Base-by-base conservation (phyloP, 208 protist genomes). In the Leishmania mexicana region DNA sequence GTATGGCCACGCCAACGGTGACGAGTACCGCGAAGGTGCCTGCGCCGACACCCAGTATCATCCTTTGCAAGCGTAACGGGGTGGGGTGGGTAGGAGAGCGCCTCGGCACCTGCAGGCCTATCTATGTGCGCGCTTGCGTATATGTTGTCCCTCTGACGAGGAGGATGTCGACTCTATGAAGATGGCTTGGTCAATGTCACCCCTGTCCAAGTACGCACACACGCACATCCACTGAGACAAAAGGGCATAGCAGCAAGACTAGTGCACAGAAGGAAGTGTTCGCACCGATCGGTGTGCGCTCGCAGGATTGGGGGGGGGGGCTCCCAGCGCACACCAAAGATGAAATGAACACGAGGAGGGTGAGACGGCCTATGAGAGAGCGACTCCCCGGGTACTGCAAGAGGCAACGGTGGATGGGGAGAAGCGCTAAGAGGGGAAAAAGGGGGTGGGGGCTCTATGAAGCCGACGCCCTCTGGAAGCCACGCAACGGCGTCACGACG, bases 1-100 rank as follows among this genome's bases (percentile, higher is more conserved):
- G 45, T 53, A 96, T 75, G 42, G 86, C 91, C 40, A 96, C 83
- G 64, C 60, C 85, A 35, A 90, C 83, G 35, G 88, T 79, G 58
- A 96, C 64, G 13, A 96, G 79, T 70, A 97, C 86, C 5, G 91
- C 90, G 65, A 96, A 96, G n/a, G 90, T 95, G 47, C 92, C 94
- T 10, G 87, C 90, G 19, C 92, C 91, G 38, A 97, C 87, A 71
- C 91, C 90, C 4, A 94, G 76, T 78, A 94, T 92, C 86, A 95
- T 91, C 77, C n/a, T 62, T 40, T 58, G 8, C 49, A 38, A 42
- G 31, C 51, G 71, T 42, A 31, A 45, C 28, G 8, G n/a, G 51
- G 11, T 31, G 24, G 6, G 49, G 47, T 54, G 42, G 45, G 68
- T 24, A 38, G n/a, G 67, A 47, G 15, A 58, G 31, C 24, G 47